These are phyloP conservation scores for Alloteropsis angusta DNA, from an alignment of 202 grass and related monocot species.

Conservation along the genomic window DNA sequence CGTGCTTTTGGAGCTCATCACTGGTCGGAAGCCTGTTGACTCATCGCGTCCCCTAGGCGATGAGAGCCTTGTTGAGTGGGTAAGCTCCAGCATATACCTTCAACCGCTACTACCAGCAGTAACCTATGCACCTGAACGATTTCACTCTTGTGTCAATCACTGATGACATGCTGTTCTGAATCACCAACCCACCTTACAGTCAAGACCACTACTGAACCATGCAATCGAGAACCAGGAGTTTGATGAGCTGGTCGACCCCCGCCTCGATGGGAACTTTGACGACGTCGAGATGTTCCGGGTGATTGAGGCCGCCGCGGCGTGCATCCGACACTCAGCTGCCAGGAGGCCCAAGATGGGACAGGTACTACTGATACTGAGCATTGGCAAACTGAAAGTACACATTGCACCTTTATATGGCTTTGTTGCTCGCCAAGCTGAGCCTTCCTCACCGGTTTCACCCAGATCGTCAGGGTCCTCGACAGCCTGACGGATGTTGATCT, in stretches of 20 bases:
- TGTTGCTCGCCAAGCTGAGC: not conserved
- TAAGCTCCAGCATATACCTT: constrained; percentile 20
- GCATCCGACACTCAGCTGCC: constrained; percentile 77
- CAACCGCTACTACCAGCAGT: not conserved
- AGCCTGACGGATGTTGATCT: constrained; percentile 67
- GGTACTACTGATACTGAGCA: constrained; percentile 29
- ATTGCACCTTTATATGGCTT: not conserved
- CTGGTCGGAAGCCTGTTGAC: constrained; percentile 72
- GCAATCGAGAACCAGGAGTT: constrained; percentile 73
- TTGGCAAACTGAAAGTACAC: not conserved
- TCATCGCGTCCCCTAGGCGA: constrained; percentile 59
- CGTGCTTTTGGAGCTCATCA: constrained; percentile 83
- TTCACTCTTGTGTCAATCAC: not conserved
- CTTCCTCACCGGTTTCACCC: not conserved
- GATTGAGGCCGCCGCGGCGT: constrained; percentile 73
- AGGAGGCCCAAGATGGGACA: constrained; percentile 80
- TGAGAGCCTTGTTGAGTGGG: constrained; percentile 95
- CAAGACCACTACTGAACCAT: constrained; percentile 49
- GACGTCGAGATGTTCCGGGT: constrained; percentile 78
- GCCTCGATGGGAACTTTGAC: constrained; percentile 44
- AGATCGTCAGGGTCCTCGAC: constrained; percentile 79
- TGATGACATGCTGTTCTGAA: not conserved
- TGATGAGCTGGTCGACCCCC: constrained; percentile 50
- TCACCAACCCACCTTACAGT: constrained; percentile 20
- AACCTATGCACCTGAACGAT: not conserved